phyloP scores from a whole-genome alignment of 108 stramenopile species.

The Stephanodiscus triporus region DNA sequence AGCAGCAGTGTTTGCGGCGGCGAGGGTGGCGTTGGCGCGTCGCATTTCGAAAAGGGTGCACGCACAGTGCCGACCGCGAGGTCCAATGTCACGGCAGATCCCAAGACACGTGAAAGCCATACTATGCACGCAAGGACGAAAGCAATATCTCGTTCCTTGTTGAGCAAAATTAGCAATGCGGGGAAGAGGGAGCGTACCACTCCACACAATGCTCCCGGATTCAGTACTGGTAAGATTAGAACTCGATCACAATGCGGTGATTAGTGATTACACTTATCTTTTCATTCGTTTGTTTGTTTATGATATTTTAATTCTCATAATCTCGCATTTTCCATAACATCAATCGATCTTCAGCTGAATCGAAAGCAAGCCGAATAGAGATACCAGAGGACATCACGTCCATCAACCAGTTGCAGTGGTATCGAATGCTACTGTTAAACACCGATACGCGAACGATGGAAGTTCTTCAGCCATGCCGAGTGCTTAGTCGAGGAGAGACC shows the following conservation, averaged over 20 bases:
- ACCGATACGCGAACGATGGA: neutral
- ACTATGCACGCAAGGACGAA: neutral
- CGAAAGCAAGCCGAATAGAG: neutral
- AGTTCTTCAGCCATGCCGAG: neutral
- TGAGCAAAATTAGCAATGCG: neutral
- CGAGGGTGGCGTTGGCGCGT: too few relatives aligned
- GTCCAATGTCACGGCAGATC: neutral
- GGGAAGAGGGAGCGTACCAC: conserved; percentile 1
- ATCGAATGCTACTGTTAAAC: neutral
- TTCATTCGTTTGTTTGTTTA: neutral
- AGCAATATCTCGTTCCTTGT: neutral
- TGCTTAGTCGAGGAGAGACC: neutral
- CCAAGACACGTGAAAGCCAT: neutral
- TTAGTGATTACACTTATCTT: neutral
- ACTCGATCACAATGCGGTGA: neutral
- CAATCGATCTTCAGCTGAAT: neutral
- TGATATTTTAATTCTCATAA: neutral
- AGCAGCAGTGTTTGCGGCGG: neutral
- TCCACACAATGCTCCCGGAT: neutral
- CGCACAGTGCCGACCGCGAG: neutral
- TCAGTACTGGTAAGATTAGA: neutral
- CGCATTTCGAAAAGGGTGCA: neutral
- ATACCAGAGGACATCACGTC: neutral
- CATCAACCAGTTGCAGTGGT: conserved; percentile 1
- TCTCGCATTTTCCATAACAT: neutral